Evolutionary conservation across 495 filamentous ascomycete genomes (phyloP).

Genomic region (Daldinia grandis): DNA sequence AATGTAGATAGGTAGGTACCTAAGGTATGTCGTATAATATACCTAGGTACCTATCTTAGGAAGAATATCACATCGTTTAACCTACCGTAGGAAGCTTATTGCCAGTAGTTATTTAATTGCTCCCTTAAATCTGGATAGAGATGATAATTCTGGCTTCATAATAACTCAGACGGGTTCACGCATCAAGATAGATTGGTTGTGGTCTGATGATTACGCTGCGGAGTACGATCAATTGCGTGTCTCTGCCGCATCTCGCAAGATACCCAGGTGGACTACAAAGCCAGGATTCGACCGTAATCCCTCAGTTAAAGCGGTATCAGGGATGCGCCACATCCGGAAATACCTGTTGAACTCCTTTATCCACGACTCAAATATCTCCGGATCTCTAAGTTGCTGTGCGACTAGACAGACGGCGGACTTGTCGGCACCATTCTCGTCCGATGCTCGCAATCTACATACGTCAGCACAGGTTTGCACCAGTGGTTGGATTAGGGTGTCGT

Average conservation of each 20-base stretch:
- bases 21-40: background rate
- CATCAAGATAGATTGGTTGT: background rate
- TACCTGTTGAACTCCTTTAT: slow-evolving; percentile 66
- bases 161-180: slow-evolving; percentile 6
- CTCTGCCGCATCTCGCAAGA: slow-evolving; percentile 52
- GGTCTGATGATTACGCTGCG: slow-evolving; percentile 17
- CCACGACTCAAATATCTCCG: slow-evolving; percentile 87
- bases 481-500: slow-evolving; percentile 81
- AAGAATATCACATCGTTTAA: too few relatives aligned
- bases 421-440: slow-evolving; percentile 11
- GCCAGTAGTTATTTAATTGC: background rate
- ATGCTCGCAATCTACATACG: slow-evolving; percentile 66
- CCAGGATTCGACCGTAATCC: slow-evolving; percentile 67
- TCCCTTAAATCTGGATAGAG: background rate
- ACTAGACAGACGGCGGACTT: slow-evolving; percentile 67
- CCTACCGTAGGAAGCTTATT: background rate
- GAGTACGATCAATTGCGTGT: slow-evolving; percentile 21
- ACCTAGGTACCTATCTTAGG: too few relatives aligned
- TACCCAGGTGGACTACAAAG: slow-evolving; percentile 72
- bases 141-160: background rate
- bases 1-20: too few relatives aligned
- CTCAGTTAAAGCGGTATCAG: slow-evolving; percentile 60
- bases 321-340: slow-evolving; percentile 83
- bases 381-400: slow-evolving; percentile 84
- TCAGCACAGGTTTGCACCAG: slow-evolving; percentile 88